Percentiles rank a stretch among this genome's conserved stretches.
These are phyloP conservation scores for Cubamyces lactineus DNA, from an alignment of 768 basidiomycete genomes.

Conservation along the genomic window DNA sequence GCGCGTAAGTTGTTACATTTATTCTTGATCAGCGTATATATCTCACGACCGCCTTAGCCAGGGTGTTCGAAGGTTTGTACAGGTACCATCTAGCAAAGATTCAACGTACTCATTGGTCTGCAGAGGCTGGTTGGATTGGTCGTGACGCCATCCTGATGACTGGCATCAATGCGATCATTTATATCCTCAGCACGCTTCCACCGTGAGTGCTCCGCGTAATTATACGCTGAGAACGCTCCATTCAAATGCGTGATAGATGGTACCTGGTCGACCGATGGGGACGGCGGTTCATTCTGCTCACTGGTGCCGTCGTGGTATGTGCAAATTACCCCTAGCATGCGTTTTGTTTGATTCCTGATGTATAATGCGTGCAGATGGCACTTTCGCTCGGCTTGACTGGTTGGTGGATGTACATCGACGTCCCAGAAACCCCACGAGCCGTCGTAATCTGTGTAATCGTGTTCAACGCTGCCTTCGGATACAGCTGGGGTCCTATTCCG, in stretches of 20 bases:
- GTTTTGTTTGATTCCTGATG: slow-evolving; percentile 1
- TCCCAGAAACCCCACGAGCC: slow-evolving; percentile 80
- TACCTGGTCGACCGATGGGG: slow-evolving; percentile 93
- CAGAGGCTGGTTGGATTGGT: slow-evolving; percentile 95
- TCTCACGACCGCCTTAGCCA: slow-evolving; percentile 48
- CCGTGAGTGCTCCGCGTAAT: slow-evolving; percentile 54
- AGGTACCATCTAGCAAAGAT: background rate
- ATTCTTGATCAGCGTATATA: slow-evolving; percentile 7
- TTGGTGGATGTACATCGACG: slow-evolving; percentile 93
- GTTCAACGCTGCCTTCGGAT: slow-evolving; percentile 94
- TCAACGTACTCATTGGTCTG: slow-evolving; percentile 15
- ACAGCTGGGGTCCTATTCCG: slow-evolving; percentile 88
- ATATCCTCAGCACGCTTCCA: slow-evolving; percentile 77
- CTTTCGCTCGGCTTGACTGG: slow-evolving; percentile 78
- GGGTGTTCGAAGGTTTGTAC: slow-evolving; percentile 84
- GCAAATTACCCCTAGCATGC: background rate
- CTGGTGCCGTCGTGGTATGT: slow-evolving; percentile 79
- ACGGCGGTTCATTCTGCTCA: slow-evolving; percentile 81
- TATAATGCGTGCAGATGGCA: slow-evolving; percentile 63
- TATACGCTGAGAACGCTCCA: background rate
- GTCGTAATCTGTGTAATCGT: slow-evolving; percentile 89
- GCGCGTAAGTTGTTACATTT: slow-evolving; percentile 64
- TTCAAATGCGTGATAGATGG: slow-evolving; percentile 60
- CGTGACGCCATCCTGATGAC: slow-evolving; percentile 95
- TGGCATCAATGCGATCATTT: slow-evolving; percentile 87